Conservation (phyloP, 352 stramenopile genomes). For the Pythium guiyangense region DNA sequence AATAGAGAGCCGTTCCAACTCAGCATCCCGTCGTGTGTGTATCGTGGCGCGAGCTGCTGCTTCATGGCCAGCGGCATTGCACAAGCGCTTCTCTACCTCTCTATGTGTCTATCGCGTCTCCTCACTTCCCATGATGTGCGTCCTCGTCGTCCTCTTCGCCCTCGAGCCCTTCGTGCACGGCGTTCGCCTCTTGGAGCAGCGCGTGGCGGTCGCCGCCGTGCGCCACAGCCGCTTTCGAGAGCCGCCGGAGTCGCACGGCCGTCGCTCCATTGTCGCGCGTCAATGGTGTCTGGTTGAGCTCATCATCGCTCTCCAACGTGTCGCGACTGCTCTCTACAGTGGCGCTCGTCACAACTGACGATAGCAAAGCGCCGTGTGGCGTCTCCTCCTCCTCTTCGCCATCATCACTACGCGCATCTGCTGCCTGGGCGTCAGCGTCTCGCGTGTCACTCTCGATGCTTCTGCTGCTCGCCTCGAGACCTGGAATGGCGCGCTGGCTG, state of each 20-base stretch:
- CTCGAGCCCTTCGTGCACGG: conserved; percentile 6
- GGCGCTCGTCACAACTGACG: too few species aligned
- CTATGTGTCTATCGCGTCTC: neutral
- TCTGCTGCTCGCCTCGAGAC: too few species aligned
- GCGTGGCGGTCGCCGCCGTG: conserved; percentile 1
- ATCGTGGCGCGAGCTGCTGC: neutral
- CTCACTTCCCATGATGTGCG: neutral
- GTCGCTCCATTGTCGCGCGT: neutral
- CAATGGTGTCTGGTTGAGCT: neutral
- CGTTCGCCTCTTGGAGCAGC: conserved; percentile 9
- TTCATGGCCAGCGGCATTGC: neutral
- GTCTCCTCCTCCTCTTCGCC: too few species aligned
- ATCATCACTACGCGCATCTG: too few species aligned
- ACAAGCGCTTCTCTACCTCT: neutral
- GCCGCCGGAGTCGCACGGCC: neutral
- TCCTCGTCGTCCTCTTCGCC: conserved; percentile 2
- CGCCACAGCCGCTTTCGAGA: conserved; percentile 4
- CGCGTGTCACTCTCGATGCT: too few species aligned
- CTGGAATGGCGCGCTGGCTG: too few species aligned
- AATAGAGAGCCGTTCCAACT: neutral
- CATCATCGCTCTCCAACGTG: too few species aligned
- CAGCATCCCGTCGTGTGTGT: neutral
- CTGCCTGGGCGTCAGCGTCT: too few species aligned
- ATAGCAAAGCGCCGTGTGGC: too few species aligned
- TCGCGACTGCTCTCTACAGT: too few species aligned